phyloP scores from a whole-genome alignment of 2,329 filamentous ascomycete species.

The Metarhizium guizhouense region DNA sequence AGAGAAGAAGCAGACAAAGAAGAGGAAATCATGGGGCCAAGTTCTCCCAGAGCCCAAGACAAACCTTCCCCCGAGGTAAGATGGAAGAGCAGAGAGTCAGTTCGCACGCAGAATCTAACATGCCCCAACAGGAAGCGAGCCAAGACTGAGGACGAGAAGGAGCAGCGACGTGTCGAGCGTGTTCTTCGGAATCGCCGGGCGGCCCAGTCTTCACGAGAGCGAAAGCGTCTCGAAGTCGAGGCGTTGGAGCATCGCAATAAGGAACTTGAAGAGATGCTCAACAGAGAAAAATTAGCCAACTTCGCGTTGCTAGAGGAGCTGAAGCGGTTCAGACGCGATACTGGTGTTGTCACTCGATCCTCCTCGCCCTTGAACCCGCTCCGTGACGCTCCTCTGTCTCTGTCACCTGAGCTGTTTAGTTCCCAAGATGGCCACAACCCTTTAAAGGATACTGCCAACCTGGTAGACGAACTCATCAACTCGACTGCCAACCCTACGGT shows the following conservation, averaged over 20 bases:
- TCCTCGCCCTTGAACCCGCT: slow-evolving; percentile 33
- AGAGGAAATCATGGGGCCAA: slow-evolving; percentile 98
- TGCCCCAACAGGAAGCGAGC: slow-evolving; percentile 66
- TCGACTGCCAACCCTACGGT: slow-evolving; percentile 39
- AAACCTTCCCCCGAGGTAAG: slow-evolving; percentile 80
- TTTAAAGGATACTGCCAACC: slow-evolving; percentile 19
- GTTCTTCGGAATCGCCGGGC: slow-evolving; percentile 94
- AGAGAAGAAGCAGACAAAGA: slow-evolving; percentile 74
- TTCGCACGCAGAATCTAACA: background rate
- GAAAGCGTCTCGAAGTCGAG: slow-evolving; percentile 83
- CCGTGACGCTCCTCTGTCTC: slow-evolving; percentile 40
- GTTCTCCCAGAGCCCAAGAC: slow-evolving; percentile 95
- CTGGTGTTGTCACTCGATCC: slow-evolving; percentile 31
- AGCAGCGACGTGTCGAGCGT: slow-evolving; percentile 93
- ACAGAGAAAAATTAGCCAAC: slow-evolving; percentile 48
- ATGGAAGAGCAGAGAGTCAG: background rate
- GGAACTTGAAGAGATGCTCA: slow-evolving; percentile 56
- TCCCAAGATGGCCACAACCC: slow-evolving; percentile 31
- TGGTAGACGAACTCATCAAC: slow-evolving; percentile 35
- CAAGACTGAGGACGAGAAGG: slow-evolving; percentile 98
- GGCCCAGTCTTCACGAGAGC: slow-evolving; percentile 91
- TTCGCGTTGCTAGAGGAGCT: slow-evolving; percentile 40
- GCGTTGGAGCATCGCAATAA: slow-evolving; percentile 69
- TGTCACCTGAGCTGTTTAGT: slow-evolving; percentile 51
- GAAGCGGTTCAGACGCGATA: slow-evolving; percentile 35